Percentiles rank a stretch among this genome's conserved stretches.
Conservation (phyloP, 1,139 yeast genomes). For the Kurtzmaniella natalensis region DNA sequence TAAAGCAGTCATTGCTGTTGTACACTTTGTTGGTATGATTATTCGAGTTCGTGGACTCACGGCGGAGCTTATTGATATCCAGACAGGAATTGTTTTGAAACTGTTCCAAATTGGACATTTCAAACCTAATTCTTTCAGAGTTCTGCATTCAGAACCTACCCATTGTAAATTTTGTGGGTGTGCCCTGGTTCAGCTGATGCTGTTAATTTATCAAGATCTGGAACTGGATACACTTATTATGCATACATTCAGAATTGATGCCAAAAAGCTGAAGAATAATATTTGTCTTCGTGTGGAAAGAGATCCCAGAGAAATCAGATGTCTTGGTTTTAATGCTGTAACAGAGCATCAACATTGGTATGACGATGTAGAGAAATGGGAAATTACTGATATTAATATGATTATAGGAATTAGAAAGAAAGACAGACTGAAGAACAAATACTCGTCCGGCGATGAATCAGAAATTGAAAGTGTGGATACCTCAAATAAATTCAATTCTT, state of each 20-base stretch:
- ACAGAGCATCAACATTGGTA: conserved; percentile 69
- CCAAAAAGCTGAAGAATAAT: conserved; percentile 67
- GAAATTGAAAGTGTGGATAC: conserved; percentile 7
- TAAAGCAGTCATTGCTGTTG: conserved; percentile 34
- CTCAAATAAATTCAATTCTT: neutral
- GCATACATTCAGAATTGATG: conserved; percentile 67
- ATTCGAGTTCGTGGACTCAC: conserved; percentile 49
- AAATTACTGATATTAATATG: conserved; percentile 70
- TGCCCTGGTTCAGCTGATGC: conserved; percentile 69
- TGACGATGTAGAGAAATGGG: conserved; percentile 69
- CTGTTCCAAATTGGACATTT: conserved; percentile 57
- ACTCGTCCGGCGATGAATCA: conserved; percentile 14
- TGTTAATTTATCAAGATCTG: conserved; percentile 64
- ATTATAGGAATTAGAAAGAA: conserved; percentile 64
- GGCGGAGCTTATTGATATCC: conserved; percentile 72
- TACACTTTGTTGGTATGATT: conserved; percentile 70
- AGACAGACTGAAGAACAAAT: conserved; percentile 16
- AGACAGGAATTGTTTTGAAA: conserved; percentile 64
- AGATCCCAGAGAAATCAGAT: conserved; percentile 86
- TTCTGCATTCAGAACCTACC: conserved; percentile 78
- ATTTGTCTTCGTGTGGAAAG: conserved; percentile 87
- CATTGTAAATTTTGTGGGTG: conserved; percentile 92
- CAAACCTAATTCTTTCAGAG: conserved; percentile 56
- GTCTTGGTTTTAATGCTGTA: conserved; percentile 77
- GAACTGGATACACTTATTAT: conserved; percentile 57